These are phyloP conservation scores for Crithidia fasciculata DNA, from an alignment of 208 protist genomes.

Conservation along the genomic window DNA sequence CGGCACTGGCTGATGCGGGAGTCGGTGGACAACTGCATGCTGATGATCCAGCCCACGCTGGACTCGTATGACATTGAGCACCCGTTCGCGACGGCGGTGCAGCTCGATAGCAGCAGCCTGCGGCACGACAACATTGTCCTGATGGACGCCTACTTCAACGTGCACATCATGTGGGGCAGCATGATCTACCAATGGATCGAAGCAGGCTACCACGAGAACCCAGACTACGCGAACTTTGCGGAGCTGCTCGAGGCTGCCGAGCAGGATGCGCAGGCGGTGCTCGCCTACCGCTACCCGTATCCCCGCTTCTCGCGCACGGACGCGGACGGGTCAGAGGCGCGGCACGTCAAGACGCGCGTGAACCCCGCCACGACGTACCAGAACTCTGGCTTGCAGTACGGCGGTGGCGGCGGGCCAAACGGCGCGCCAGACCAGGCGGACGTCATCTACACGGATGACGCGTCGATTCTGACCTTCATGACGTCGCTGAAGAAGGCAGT, in stretches of 20 bases:
- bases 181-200: conserved; percentile 96
- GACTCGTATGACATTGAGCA: conserved; percentile 93
- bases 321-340: conserved; percentile 82
- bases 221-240: conserved; percentile 81
- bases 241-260: conserved; percentile 74
- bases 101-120: conserved; percentile 92
- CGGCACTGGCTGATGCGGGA: conserved; percentile 96
- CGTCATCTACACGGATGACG: conserved; percentile 87
- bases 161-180: conserved; percentile 97
- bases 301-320: conserved; percentile 89
- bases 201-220: conserved; percentile 91
- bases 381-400: conserved; percentile 25
- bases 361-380: conserved; percentile 83
- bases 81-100: conserved; percentile 84
- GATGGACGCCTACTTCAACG: conserved; percentile 99
- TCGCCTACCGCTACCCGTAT: conserved; percentile 75
- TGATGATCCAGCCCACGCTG: conserved; percentile 99
- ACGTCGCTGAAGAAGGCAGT: conserved; percentile 77
- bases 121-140: conserved; percentile 96
- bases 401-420: conserved; percentile 13
- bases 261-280: conserved; percentile 58
- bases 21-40: conserved; percentile 92
- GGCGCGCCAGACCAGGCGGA: conserved; percentile 41
- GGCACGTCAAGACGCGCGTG: conserved; percentile 88
- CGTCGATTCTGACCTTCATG: conserved; percentile 83